These are phyloP conservation scores for Pulveroboletus frians DNA, from an alignment of 768 basidiomycete genomes.

Conservation along the genomic window DNA sequence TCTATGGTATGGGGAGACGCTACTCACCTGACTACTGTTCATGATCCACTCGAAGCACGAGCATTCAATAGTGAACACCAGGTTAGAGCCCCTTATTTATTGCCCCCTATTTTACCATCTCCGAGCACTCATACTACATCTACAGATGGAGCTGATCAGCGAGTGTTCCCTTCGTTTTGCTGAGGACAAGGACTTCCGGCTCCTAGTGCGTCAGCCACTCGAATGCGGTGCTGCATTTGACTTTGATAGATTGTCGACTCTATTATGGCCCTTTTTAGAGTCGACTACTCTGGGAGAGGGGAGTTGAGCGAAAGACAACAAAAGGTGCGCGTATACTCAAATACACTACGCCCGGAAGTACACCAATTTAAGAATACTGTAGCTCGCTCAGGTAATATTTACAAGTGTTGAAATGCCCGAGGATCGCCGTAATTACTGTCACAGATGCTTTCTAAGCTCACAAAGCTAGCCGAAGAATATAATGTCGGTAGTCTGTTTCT, in stretches of 20 bases:
- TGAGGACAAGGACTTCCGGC: constrained; percentile 79
- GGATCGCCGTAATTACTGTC: not conserved
- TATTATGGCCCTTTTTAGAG: constrained; percentile 95
- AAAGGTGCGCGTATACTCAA: constrained; percentile 44
- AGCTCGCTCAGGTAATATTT: constrained; percentile 74
- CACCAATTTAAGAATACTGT: constrained; percentile 11
- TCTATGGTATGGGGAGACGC: constrained; percentile 57
- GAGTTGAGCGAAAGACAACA: constrained; percentile 94
- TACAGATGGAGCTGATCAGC: constrained; percentile 85
- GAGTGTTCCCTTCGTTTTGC: constrained; percentile 85
- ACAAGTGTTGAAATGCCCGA: not conserved
- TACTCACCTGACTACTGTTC: constrained; percentile 1
- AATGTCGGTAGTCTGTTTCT: constrained; percentile 46
- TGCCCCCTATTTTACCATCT: not conserved
- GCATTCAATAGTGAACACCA: constrained; percentile 94
- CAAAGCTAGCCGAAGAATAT: constrained; percentile 89
- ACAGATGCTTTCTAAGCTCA: constrained; percentile 87
- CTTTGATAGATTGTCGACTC: constrained; percentile 78
- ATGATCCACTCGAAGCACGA: constrained; percentile 48
- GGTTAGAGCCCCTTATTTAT: constrained; percentile 35
- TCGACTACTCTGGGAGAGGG: constrained; percentile 90
- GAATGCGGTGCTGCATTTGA: constrained; percentile 4
- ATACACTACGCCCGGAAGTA: not conserved
- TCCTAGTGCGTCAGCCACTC: constrained; percentile 45
- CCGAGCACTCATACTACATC: constrained; percentile 4